Evolutionary conservation across 495 filamentous ascomycete genomes (phyloP), one percentile per base, ranked within the genome.

Genomic region (Xylaria grammica): DNA sequence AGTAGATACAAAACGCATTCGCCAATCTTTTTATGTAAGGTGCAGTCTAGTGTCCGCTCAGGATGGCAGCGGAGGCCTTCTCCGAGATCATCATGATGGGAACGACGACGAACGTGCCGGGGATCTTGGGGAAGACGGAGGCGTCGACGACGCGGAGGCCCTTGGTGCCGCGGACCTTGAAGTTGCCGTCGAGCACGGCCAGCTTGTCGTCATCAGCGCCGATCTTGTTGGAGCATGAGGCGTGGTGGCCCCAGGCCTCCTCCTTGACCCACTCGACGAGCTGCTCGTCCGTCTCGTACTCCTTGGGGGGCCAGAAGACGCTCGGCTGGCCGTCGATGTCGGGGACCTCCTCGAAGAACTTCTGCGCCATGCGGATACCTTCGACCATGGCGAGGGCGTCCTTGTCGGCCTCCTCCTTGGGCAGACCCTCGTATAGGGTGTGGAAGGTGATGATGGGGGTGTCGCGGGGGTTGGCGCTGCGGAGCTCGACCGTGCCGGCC

Each of bases 131-230:
- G 60, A 82, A 86, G 11, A 79, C 77, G n/a, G 78, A 82, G n/a
- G 86, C 87, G 73, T 89, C 87, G 1, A 89, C 86, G 24, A 89
- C 86, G 42, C 87, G 76, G 66, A 89, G 65, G 8, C 85, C 80
- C 11, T 78, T 69, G 0, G 85, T 81, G 0, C 84, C 84, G 15
- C 84, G 76, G 2, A 90, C 86, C 1, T 82, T 69, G 64, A 89
- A 87, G 60, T 81, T 77, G 1, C 78, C 75, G 66, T 89, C 86
- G 56, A 90, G 60, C 15, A 88, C 86, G 1, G 86, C 86, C 65
- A 80, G 78, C 11, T 79, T 73, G 65, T 89, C 86, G 13, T 67
- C 70, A 59, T 84, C 84, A 0, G 72, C 62, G 4, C 87, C 87
- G 65, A 89, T 90, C 13, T 85, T 71, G 53, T 77, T 81, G 13